These are phyloP conservation scores for Astragalus glycyphyllos DNA, from an alignment of 306 rosid species.

Conservation along the genomic window DNA sequence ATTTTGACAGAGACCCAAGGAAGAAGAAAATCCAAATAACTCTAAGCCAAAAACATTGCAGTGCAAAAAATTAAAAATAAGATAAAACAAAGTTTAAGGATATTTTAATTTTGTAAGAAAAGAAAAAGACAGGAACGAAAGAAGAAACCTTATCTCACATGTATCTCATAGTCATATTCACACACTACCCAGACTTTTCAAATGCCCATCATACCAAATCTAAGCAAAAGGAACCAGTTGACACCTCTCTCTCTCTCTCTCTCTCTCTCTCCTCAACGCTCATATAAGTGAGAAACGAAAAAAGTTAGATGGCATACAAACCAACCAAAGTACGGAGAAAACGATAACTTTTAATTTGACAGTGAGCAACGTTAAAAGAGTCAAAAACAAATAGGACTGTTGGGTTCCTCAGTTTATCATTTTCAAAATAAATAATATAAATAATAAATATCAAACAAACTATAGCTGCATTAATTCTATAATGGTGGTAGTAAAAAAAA, in stretches of 20 bases:
- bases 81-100: constrained; percentile 23
- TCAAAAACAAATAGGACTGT: constrained; percentile 39
- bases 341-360: constrained; percentile 64
- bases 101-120: not conserved
- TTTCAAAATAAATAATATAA: constrained; percentile 25
- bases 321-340: constrained; percentile 71
- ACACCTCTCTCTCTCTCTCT: constrained; percentile 28
- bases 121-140: not conserved
- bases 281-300: constrained; percentile 40
- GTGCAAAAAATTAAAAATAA: not conserved
- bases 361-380: constrained; percentile 54
- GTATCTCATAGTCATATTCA: constrained; percentile 52
- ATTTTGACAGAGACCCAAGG: constrained; percentile 53
- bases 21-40: constrained; percentile 36
- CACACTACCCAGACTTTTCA: constrained; percentile 56
- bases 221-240: constrained; percentile 48
- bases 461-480: constrained; percentile 27
- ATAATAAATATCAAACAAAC: constrained; percentile 15
- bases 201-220: constrained; percentile 53
- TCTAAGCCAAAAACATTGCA: constrained; percentile 36
- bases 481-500: no score
- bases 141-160: constrained; percentile 44
- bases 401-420: constrained; percentile 48
- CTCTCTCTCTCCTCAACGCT: constrained; percentile 7
- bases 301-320: constrained; percentile 56